Evolutionary conservation across 2,329 filamentous ascomycete genomes (phyloP).

Genomic region (Fusarium praegraminearum): DNA sequence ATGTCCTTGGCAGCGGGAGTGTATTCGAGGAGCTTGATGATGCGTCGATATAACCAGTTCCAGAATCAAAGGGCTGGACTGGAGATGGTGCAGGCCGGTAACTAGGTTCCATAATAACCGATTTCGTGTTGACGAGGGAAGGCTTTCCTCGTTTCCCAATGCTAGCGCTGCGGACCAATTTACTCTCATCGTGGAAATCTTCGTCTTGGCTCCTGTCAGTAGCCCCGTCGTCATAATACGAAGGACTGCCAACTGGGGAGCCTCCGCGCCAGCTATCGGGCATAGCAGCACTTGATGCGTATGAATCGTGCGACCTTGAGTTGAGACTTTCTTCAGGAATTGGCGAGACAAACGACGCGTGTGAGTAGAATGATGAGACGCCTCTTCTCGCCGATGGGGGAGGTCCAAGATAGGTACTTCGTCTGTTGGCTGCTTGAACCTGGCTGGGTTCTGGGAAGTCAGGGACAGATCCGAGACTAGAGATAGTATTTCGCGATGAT

Average conservation of each 20-base stretch:
- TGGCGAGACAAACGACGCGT: constrained; percentile 75
- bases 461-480: constrained; percentile 68
- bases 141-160: constrained; percentile 71
- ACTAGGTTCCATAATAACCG: constrained; percentile 17
- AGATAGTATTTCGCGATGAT: constrained; percentile 64
- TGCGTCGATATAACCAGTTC: constrained; percentile 61
- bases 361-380: constrained; percentile 74
- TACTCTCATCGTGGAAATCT: constrained; percentile 66
- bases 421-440: constrained; percentile 53
- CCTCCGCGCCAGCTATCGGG: constrained; percentile 73
- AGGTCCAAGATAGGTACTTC: constrained; percentile 65
- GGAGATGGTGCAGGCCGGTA: constrained; percentile 54
- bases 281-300: constrained; percentile 78
- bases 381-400: constrained; percentile 71
- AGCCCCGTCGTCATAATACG: constrained; percentile 63
- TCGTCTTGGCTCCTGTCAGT: constrained; percentile 59
- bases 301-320: constrained; percentile 70
- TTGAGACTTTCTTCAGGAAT: constrained; percentile 78
- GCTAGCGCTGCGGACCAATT: constrained; percentile 71
- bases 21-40: constrained; percentile 62
- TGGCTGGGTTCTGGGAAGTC: constrained; percentile 65
- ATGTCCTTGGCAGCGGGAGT: constrained; percentile 48
- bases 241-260: constrained; percentile 59
- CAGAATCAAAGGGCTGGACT: constrained; percentile 57
- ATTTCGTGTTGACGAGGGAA: constrained; percentile 61